These are phyloP conservation scores for Fusarium sp. DNA, from an alignment of 2,329 filamentous ascomycete genomes.

Conservation along the genomic window DNA sequence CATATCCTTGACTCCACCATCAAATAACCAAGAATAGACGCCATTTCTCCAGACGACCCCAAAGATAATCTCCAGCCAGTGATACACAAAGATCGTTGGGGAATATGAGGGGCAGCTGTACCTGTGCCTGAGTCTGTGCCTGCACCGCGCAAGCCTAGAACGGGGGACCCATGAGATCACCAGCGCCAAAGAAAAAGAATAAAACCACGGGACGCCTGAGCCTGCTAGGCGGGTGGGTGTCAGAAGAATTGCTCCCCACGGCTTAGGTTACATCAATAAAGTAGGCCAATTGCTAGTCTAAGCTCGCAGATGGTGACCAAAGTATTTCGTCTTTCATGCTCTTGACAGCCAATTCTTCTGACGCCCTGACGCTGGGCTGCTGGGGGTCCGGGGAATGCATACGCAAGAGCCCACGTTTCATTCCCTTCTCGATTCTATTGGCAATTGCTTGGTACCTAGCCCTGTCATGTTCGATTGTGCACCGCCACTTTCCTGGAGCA, in stretches of 20 bases:
- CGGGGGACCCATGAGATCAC: slow-evolving; percentile 32
- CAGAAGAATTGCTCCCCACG: neutral
- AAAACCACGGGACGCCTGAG: slow-evolving; percentile 3
- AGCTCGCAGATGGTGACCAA: neutral
- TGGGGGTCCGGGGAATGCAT: slow-evolving; percentile 17
- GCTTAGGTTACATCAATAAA: neutral
- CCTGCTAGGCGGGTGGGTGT: neutral
- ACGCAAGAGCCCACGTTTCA: slow-evolving; percentile 24
- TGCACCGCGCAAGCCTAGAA: slow-evolving; percentile 21
- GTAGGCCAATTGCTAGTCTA: neutral
- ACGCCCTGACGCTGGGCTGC: neutral
- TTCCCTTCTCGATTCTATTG: slow-evolving; percentile 21
- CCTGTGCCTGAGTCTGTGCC: slow-evolving; percentile 13
- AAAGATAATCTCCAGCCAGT: slow-evolving; percentile 26
- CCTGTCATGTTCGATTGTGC: slow-evolving; percentile 19
- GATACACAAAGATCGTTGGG: slow-evolving; percentile 31
- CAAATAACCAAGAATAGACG: slow-evolving; percentile 8
- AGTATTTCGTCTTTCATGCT: neutral
- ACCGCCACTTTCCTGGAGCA: slow-evolving; percentile 26
- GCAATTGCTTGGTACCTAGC: neutral
- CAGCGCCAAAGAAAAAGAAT: slow-evolving; percentile 16
- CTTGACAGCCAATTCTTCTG: neutral
- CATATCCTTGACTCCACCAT: neutral
- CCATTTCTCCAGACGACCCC: slow-evolving; percentile 18
- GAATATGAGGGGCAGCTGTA: slow-evolving; percentile 24